Percentiles rank a stretch among this genome's conserved stretches.
These are phyloP conservation scores for Xerocomus minutiporus DNA, from an alignment of 1,284 basidiomycete genomes.

Conservation along the genomic window DNA sequence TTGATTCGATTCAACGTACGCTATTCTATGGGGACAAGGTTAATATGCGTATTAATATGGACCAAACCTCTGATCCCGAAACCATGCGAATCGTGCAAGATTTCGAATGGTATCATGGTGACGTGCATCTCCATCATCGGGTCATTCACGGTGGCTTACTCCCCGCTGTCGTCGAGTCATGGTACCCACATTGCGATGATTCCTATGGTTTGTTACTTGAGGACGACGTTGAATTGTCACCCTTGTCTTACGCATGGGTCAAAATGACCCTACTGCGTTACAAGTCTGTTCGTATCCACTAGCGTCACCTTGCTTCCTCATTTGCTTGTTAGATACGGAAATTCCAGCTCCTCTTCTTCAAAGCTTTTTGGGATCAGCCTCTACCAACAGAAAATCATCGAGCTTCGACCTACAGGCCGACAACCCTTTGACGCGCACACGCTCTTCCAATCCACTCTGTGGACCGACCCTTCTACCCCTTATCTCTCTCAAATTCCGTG, in stretches of 20 bases:
- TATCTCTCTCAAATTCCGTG: conserved; percentile 83
- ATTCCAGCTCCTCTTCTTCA: conserved; percentile 34
- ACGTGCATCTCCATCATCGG: conserved; percentile 59
- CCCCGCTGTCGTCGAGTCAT: conserved; percentile 78
- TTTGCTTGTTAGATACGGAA: conserved; percentile 50
- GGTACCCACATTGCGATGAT: conserved; percentile 72
- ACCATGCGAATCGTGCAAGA: conserved; percentile 51
- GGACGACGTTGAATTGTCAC: conserved; percentile 80
- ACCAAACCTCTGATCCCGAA: conserved; percentile 63
- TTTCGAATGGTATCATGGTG: conserved; percentile 58
- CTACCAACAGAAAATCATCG: conserved; percentile 75
- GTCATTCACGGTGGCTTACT: conserved; percentile 73
- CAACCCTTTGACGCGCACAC: conserved; percentile 60
- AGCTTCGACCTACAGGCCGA: conserved; percentile 66
- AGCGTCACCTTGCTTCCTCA: conserved; percentile 6
- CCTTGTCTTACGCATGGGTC: conserved; percentile 77
- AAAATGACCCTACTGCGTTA: conserved; percentile 74
- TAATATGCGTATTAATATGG: conserved; percentile 64
- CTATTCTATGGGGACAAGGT: conserved; percentile 67
- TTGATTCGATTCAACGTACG: conserved; percentile 56
- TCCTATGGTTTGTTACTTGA: conserved; percentile 76
- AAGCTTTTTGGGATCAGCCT: conserved; percentile 73
- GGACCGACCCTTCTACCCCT: conserved; percentile 50
- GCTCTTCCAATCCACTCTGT: conserved; percentile 45
- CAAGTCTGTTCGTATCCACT: conserved; percentile 42